Evolutionary conservation across 2,329 filamentous ascomycete species (phyloP).

Genomic region (Ophiostoma sp.): DNA sequence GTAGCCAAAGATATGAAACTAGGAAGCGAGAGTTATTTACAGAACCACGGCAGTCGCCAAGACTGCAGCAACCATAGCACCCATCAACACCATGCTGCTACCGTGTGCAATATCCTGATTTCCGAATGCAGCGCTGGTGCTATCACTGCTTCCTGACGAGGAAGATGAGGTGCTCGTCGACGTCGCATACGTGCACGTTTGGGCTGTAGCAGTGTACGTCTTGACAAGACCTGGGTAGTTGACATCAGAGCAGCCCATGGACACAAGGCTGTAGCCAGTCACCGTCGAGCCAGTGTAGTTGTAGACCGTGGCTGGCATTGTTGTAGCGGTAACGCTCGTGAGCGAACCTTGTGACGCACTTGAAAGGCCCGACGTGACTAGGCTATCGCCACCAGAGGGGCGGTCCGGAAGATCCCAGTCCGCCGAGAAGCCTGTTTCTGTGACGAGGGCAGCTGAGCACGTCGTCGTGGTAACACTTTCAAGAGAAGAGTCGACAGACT

Average conservation of each 20-base stretch:
- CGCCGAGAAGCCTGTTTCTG: neutral
- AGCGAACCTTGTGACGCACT: neutral
- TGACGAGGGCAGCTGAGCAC: neutral
- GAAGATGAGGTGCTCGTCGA: neutral
- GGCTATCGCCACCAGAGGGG: neutral
- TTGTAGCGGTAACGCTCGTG: neutral
- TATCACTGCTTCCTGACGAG: neutral
- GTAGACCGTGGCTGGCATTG: constrained; percentile 47
- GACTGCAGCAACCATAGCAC: neutral
- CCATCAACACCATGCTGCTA: neutral
- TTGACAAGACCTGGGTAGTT: constrained; percentile 4
- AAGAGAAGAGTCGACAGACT: neutral
- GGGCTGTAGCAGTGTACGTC: neutral
- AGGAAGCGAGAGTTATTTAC: neutral
- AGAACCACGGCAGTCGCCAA: neutral
- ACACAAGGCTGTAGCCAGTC: constrained; percentile 68
- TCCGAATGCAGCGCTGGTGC: neutral
- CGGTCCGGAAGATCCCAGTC: neutral
- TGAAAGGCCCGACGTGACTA: neutral
- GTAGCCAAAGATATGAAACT: neutral
- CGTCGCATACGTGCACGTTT: neutral
- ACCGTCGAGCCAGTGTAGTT: constrained; percentile 58
- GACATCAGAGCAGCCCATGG: constrained; percentile 35
- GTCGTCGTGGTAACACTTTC: neutral
- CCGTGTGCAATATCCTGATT: neutral